Evolutionary conservation across 139 green algal genomes (phyloP), one percentile per base, ranked within the genome.

Genomic region (Chlamydomonas asymmetrica): DNA sequence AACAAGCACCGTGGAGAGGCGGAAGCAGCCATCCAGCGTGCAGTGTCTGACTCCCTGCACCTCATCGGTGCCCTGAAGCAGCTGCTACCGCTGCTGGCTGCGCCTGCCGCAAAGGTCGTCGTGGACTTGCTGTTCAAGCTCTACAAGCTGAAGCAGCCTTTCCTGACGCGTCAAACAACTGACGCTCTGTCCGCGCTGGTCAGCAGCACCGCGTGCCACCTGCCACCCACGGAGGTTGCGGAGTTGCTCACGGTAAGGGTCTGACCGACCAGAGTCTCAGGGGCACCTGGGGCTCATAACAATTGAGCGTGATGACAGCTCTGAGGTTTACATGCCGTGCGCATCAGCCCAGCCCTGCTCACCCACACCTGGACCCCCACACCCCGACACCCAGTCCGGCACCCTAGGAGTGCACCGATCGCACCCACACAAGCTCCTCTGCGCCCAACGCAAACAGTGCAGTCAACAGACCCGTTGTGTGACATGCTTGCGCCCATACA

Each of bases 21-120:
- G 2, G 93, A 97, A 83, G 88, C 81, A 27, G 85, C 80, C 10
- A 94, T 97, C 63, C 68, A 82, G 0, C 25, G 72, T n/a, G 87
- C 92, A 9, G 90, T 96, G 29, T 65, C 84, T 5, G 87, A 93
- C 25, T 79, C 92, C 35, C 88, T 97, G 71, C 91, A 96, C 79
- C 70, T 95, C 54, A 66, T 97, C 62, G 89, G 84, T n/a, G 71
- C 74, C 9, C 82, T 97, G 18, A 91, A 91, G 80, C 49, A 67
- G 35, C 64, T 70, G 8, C 63, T 94, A 29, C 80, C 87, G 0
- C 81, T 95, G 25, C 32, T 97, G 68, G 76, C 79, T 56, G 67
- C 49, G 39, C 27, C 43, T 22, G 8, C 72, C 5, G 69, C 49
- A 45, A 84, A 88, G 77, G 54, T 41, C 5, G 62, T 79, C 34